These are phyloP conservation scores for Scheffersomyces titani DNA, from an alignment of 1,139 yeast genomes.

Conservation along the genomic window DNA sequence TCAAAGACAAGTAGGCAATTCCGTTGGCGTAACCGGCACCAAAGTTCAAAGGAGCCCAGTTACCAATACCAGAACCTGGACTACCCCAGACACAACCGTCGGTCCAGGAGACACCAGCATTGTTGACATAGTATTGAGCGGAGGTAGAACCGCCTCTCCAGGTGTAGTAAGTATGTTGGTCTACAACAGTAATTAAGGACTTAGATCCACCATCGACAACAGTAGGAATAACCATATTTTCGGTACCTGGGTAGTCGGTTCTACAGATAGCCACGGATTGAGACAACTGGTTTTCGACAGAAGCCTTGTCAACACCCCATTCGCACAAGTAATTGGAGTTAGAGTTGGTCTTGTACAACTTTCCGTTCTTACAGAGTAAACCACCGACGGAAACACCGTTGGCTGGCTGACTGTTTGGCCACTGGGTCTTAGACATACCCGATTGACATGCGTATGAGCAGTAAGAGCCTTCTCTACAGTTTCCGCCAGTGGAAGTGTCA, in stretches of 20 bases:
- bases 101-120: constrained; percentile 86
- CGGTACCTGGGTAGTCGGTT: constrained; percentile 99
- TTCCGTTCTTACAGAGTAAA: constrained; percentile 74
- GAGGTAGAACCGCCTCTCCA: constrained; percentile 88
- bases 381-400: constrained; percentile 93
- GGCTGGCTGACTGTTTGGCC: constrained; percentile 85
- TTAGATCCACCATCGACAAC: constrained; percentile 67
- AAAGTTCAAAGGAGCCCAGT: constrained; percentile 96
- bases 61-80: constrained; percentile 78
- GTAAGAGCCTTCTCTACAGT: constrained; percentile 83
- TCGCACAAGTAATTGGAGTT: constrained; percentile 68
- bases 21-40: constrained; percentile 90
- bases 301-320: constrained; percentile 76
- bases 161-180: constrained; percentile 70
- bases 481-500: constrained; percentile 62
- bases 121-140: constrained; percentile 94
- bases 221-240: constrained; percentile 96
- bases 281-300: constrained; percentile 63
- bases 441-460: constrained; percentile 97
- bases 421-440: constrained; percentile 97
- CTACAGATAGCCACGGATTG: constrained; percentile 85
- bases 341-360: constrained; percentile 75
- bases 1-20: constrained; percentile 81
- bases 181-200: constrained; percentile 74
- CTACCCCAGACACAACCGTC: constrained; percentile 96